Evolutionary conservation across 129 eudicot genomes (phyloP).

Genomic region (Flaveria linearis): DNA sequence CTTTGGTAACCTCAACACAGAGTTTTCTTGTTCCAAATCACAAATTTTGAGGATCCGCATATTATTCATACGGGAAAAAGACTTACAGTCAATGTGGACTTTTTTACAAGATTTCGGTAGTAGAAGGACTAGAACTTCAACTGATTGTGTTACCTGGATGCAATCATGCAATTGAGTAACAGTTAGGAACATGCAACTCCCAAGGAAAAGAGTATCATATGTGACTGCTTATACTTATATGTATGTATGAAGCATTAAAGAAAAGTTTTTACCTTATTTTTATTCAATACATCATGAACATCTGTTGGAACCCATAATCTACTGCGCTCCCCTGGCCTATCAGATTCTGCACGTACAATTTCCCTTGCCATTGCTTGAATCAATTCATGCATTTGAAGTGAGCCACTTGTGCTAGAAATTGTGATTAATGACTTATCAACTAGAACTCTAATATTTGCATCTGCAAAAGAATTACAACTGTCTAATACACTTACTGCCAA

Average conservation of each 20-base stretch:
- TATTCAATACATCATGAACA: conserved; percentile 21
- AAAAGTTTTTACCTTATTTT: neutral
- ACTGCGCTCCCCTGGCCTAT: neutral
- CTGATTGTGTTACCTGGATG: neutral
- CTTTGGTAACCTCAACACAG: neutral
- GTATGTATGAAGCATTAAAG: neutral
- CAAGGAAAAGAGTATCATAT: neutral
- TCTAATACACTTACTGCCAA: conserved; percentile 11
- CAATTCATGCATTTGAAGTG: conserved; percentile 34
- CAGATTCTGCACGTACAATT: conserved; percentile 19
- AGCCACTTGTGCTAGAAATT: neutral
- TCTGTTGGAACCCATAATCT: conserved; percentile 28
- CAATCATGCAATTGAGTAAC: neutral
- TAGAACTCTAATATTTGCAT: conserved; percentile 18
- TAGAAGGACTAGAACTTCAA: conserved; percentile 1
- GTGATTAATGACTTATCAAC: conserved; percentile 23
- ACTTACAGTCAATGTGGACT: neutral
- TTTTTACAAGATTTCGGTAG: neutral
- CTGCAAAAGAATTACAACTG: conserved; percentile 18
- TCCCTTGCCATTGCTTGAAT: conserved; percentile 32
- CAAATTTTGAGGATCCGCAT: conserved; percentile 9
- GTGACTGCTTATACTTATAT: neutral
- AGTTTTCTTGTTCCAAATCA: neutral
- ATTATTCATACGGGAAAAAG: conserved; percentile 7
- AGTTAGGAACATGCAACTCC: neutral